Evolutionary conservation across 139 green algal species (phyloP), one percentile per base, ranked within the genome.

Genomic region (Dunaliella primolecta): DNA sequence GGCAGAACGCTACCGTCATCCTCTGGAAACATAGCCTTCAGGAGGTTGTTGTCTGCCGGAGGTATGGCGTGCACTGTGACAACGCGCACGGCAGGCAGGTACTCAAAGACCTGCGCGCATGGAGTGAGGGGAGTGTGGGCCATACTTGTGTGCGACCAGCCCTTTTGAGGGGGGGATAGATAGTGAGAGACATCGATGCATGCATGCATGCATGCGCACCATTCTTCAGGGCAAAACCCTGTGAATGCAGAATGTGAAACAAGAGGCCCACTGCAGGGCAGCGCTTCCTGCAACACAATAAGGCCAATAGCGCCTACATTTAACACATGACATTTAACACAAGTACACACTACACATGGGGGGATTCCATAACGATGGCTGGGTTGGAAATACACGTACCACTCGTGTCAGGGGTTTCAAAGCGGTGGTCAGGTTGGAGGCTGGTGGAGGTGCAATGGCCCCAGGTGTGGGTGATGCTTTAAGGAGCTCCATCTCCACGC

Each of bases 1-100:
- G 86, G 81, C 35, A 77, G 24, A 21, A 38, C 70, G 46, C 77
- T 84, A 35, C 88, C 88, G 34, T 91, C 88, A 78, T 91, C 88
- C 1, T 70, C 79, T 21, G 88, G 88, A 78, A 89, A 91, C 25
- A 91, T 82, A 27, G 81, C 77, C 1, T 36, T 75, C 35, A 91
- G 88, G 72, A 91, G 56, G 33, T 75, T 20, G 78, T 87, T 91
- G 84, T 89, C 88, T 36, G 46, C 34, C 1, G 75, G 25, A 31
- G 38, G 33, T 25, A 76, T 37, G 46, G 85, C 86, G 81, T 88
- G 78, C 0, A 84, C 88, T 7, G 86, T 87, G 25, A 91, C 86
- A 0, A 88, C 72, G 27, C 76, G 70, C 35, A 91, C 70, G 34
- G 83, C 83, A 2, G 83, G 70, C 38, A 91, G 77, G 70, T 80